Base-by-base conservation (phyloP, 2,329 filamentous ascomycete species). In the Fusarium brevicatenulatum region DNA sequence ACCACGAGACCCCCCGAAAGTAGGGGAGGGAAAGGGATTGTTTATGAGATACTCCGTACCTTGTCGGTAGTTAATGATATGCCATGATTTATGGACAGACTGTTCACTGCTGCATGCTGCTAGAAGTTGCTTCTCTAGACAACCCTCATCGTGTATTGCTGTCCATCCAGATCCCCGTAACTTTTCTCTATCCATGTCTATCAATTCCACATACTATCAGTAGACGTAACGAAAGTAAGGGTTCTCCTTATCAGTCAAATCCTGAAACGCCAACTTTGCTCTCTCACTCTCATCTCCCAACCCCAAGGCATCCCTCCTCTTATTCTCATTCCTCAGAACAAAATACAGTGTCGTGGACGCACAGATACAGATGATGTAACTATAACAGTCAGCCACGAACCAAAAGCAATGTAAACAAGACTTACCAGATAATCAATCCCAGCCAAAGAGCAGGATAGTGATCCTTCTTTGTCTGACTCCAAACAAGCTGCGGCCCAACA, bases 401-500 rank as follows among this genome's bases (percentile, higher is more conserved):
- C 16, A 6, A 1, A 3, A 7, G 4, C 9, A 23, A 23, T 11
- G 1, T 2, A n/a, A 0, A 1, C 11, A 18, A 39, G 11, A 77
- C 84, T 62, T 71, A 87, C 85, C 85, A 88, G 63, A 88, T 85
- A 19, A 94, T 93, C 66, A 95, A 78, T 0, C 91, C 91, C 2
- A 88, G 83, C 92, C 92, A 94, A 13, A 94, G 78, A 73, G 90
- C 88, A 0, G 92, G 92, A 76, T 94, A 94, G 80, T 94, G 92
- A 53, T 86, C 78, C 1, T 78, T 81, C 72, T 91, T 91, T 1
- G 90, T 91, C 80, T 92, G 84, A n/a, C 87, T 90, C 74, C 88
- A 89, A 44, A 94, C 88, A 43, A 94, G 83, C 81, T 93, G 91
- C 7, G 92, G 92, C 0, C 92, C 92, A 30, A 94, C 89, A 56